A percentile compares a stretch with the other conserved stretches of the same genome.
These are phyloP conservation scores for Keithomyces neogunnii DNA, from an alignment of 2,329 filamentous ascomycete genomes.

Conservation along the genomic window DNA sequence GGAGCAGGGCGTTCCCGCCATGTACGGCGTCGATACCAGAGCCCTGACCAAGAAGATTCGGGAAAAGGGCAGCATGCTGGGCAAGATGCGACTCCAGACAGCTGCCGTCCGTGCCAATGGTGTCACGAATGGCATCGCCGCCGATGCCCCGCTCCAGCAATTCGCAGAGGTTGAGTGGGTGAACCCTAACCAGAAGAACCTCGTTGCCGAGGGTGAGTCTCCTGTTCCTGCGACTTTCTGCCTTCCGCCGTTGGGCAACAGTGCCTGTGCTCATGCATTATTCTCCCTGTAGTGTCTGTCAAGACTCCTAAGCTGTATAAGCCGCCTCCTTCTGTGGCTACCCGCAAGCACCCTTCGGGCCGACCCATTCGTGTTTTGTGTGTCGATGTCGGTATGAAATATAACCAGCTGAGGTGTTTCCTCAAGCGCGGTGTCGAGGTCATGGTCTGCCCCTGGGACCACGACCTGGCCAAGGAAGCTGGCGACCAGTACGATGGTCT, in stretches of 20 bases:
- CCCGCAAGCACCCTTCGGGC: constrained; percentile 80
- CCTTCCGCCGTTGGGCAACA: constrained; percentile 4
- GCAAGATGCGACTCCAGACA: constrained; percentile 71
- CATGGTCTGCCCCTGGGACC: constrained; percentile 90
- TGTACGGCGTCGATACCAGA: constrained; percentile 91
- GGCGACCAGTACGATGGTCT: constrained; percentile 88
- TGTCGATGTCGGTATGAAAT: constrained; percentile 96
- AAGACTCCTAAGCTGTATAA: constrained; percentile 78
- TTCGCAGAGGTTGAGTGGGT: constrained; percentile 84
- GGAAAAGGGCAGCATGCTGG: constrained; percentile 92
- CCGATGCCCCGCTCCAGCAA: constrained; percentile 24
- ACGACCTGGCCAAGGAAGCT: constrained; percentile 71
- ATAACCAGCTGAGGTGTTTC: constrained; percentile 93
- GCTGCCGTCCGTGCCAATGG: constrained; percentile 33
- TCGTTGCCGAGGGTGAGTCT: constrained; percentile 84
- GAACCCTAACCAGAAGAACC: constrained; percentile 85
- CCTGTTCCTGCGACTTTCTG: constrained; percentile 10
- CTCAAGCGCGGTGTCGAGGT: constrained; percentile 88
- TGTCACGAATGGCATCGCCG: constrained; percentile 23
- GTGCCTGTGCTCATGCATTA: constrained; percentile 27
- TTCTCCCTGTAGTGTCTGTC: constrained; percentile 64
- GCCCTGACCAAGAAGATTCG: constrained; percentile 91
- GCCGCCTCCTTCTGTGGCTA: constrained; percentile 60
- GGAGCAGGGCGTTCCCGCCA: constrained; percentile 87
- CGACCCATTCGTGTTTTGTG: constrained; percentile 81